Base-by-base conservation (phyloP, 176 grass and related monocot species). In the Eremochloa ophiuroides region DNA sequence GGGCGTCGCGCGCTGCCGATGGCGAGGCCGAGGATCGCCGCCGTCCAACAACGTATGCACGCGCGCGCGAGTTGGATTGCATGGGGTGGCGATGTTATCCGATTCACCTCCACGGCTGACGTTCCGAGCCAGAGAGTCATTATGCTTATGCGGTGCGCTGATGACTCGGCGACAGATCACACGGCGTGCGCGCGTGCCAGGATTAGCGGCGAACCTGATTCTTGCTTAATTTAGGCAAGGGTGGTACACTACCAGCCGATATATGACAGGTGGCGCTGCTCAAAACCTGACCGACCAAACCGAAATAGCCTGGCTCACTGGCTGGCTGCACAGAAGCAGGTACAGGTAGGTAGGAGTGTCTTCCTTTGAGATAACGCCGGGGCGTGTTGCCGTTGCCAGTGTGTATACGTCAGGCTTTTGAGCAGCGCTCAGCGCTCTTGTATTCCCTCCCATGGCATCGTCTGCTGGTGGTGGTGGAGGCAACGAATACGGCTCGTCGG, bases 141-240 rank as follows among this genome's bases (percentile, higher is more conserved):
- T 61, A 28, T 13, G 41, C 25, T n/a, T n/a, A n/a, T n/a, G n/a
- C n/a, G n/a, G 50, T 61, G 58, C 23, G 58, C 12, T 79, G 64
- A 84, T 83, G 72, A 88, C 80, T 84, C 80, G 80, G 46, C 59
- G 46, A 39, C 23, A 33, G 77, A 63, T 84, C 86, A 37, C 22
- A 39, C 66, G 22, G 1, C 26, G 11, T 63, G 61, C 28, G 26
- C 22, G 26, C 22, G 41, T 50, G n/a, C 34, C 18, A 43, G 22
- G 17, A 14, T 42, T 44, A 22, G 33, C 34, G 59, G 23, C 2
- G 62, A 40, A 50, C 27, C 38, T 47, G 46, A 3, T 44, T 26
- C 16, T 35, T 69, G 38, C 28, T 30, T 71, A 10, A 12, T 74
- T 20, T 58, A 25, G 53, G 53, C 8, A 25, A 4, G n/a, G 22